Evolutionary conservation across 2,329 filamentous ascomycete species (phyloP).

Genomic region (Eurotiales sp.): DNA sequence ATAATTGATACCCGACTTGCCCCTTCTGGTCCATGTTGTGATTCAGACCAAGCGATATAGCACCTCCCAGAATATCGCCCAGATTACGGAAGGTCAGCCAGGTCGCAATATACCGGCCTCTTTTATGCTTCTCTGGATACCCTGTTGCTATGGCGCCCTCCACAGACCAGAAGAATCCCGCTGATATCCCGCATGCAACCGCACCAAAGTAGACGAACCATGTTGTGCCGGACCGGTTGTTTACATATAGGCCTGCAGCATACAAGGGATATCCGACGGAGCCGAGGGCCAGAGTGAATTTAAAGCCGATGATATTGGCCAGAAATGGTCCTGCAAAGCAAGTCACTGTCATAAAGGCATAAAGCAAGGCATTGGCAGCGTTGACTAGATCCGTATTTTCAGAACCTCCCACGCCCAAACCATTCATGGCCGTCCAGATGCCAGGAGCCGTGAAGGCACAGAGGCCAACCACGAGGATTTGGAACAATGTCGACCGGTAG

Average conservation of each 20-base stretch:
- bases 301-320: constrained; percentile 41
- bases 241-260: constrained; percentile 47
- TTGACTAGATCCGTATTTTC: constrained; percentile 47
- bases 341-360: constrained; percentile 45
- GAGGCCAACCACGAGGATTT: constrained; percentile 38
- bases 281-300: constrained; percentile 38
- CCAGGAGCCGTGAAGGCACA: constrained; percentile 42
- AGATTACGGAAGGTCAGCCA: constrained; percentile 49
- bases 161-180: constrained; percentile 50
- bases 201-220: constrained; percentile 52
- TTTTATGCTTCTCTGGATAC: constrained; percentile 45
- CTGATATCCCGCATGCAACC: constrained; percentile 46
- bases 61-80: constrained; percentile 51
- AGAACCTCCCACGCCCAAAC: constrained; percentile 42
- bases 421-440: constrained; percentile 45
- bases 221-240: constrained; percentile 27
- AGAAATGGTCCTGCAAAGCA: constrained; percentile 45
- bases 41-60: constrained; percentile 51
- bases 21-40: constrained; percentile 40
- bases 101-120: constrained; percentile 38
- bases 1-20: constrained; percentile 45
- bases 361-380: constrained; percentile 48
- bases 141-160: constrained; percentile 50
- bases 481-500: constrained; percentile 44
- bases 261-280: constrained; percentile 41